Base-by-base conservation (phyloP, 352 stramenopile species). In the Globisporangium spiculum region DNA sequence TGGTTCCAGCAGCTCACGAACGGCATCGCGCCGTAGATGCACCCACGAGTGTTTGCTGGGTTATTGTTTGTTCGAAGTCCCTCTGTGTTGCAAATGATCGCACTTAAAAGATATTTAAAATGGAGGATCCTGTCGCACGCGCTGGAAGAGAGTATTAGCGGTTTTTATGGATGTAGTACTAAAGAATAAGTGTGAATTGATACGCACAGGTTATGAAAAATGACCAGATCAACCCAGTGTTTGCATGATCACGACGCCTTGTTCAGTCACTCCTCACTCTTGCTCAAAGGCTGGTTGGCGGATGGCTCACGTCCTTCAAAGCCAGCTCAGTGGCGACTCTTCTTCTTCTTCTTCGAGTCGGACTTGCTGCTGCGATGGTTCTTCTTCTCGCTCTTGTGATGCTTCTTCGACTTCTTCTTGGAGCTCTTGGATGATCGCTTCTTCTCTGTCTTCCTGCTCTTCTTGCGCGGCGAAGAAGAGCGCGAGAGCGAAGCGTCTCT, bases 1-100 rank as follows among this genome's bases (percentile, higher is more conserved):
- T 88, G 78, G 75, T 97, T 94, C 75, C 90, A 97, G 72, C 92
- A 83, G 63, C 75, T 88, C 67, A 90, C 88, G 24, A 97, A 96
- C 70, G 90, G 90, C 34, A 96, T 96, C 73, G 71, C 76, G 62
- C 71, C 78, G 1, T 86, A 62, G 61, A 32, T 32, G 30, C 30
- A 32, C 30, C 30, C 30, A 8, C 30, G 30, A 32, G 30, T 32
- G 30, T 32, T 32, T 32, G 4, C 30, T 32, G 30, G 4, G 30
- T 1, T 32, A 3, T 32, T 56, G 27, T 22, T 59, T 22, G 44
- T 10, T 20, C 7, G 44, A n/a, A 48, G 41, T 48, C 41, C 18
- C 16, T 48, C 14, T 48, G 18, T 22, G 44, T 22, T 50, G 44
- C 18, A 52, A 52, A 52, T 24, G 44, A 12, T 52, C 2, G 18